A percentile compares a stretch with the other conserved stretches of the same genome.
These are phyloP conservation scores for Metschnikowia gelsemii DNA, from an alignment of 805 yeast species.

Conservation along the genomic window DNA sequence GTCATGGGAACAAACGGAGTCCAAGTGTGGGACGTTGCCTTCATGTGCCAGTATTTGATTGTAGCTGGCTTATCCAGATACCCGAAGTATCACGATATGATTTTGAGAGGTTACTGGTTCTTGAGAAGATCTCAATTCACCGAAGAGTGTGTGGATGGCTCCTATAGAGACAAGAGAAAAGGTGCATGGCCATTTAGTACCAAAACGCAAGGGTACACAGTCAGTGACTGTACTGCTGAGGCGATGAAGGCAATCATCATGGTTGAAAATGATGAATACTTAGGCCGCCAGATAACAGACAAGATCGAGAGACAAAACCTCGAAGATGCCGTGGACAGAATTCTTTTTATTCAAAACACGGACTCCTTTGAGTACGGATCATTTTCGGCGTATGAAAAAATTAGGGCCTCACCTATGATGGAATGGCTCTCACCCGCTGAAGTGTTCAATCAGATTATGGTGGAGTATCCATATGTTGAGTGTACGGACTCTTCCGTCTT, in stretches of 20 bases:
- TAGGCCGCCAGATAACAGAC: constrained; percentile 29
- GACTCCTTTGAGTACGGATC: constrained; percentile 85
- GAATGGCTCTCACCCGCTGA: constrained; percentile 93
- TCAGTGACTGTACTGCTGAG: constrained; percentile 96
- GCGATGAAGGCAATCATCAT: constrained; percentile 89
- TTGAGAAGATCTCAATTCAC: constrained; percentile 82
- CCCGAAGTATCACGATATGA: constrained; percentile 62
- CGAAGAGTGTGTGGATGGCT: constrained; percentile 70
- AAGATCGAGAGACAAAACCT: constrained; percentile 57
- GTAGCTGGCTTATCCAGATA: constrained; percentile 73
- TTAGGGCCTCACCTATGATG: constrained; percentile 72
- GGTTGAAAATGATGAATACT: constrained; percentile 69
- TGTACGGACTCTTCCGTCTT: constrained; percentile 94
- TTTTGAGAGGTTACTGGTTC: constrained; percentile 67
- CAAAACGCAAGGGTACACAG: constrained; percentile 93
- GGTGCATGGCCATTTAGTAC: constrained; percentile 99
- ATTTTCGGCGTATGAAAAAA: constrained; percentile 86
- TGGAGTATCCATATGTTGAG: constrained; percentile 96
- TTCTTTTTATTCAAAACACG: constrained; percentile 73
- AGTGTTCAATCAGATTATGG: constrained; percentile 97
- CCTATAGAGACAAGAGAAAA: constrained; percentile 75
- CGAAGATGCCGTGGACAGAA: constrained; percentile 69
- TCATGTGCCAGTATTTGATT: constrained; percentile 80
- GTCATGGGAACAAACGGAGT: constrained; percentile 97
- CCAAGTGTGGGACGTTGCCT: constrained; percentile 96